These are phyloP conservation scores for Colletotrichum sp. DNA, from an alignment of 2,329 filamentous ascomycete genomes.

Conservation along the genomic window DNA sequence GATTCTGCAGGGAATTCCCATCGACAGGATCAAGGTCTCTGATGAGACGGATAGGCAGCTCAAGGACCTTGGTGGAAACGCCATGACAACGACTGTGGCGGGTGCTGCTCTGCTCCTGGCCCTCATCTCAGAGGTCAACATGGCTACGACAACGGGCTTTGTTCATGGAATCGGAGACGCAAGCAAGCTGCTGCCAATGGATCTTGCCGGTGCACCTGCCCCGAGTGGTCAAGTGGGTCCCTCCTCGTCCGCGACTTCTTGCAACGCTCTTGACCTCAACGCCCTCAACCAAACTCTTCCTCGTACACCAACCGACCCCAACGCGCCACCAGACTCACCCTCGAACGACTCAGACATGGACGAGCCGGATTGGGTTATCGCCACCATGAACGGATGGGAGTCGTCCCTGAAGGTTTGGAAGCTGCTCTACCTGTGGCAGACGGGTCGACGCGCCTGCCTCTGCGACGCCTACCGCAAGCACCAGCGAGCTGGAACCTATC, in stretches of 20 bases:
- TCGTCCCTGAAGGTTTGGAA: neutral
- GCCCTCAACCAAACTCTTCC: neutral
- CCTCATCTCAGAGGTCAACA: slow-evolving; percentile 45
- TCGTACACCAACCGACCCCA: neutral
- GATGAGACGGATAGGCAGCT: slow-evolving; percentile 66
- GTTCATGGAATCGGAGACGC: neutral
- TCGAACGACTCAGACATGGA: neutral
- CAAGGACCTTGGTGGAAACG: slow-evolving; percentile 77
- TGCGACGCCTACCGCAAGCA: slow-evolving; percentile 37
- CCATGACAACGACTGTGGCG: slow-evolving; percentile 78
- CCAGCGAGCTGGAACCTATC: slow-evolving; percentile 25
- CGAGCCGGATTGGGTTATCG: neutral
- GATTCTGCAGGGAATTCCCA: slow-evolving; percentile 70
- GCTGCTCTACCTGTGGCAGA: slow-evolving; percentile 16
- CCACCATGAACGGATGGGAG: neutral
- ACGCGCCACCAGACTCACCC: neutral
- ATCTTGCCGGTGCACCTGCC: neutral
- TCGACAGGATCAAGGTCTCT: slow-evolving; percentile 66
- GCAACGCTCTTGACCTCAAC: neutral
- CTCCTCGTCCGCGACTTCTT: neutral
- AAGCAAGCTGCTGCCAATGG: neutral
- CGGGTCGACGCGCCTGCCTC: slow-evolving; percentile 36
- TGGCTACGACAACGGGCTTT: neutral
- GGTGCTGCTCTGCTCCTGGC: slow-evolving; percentile 66
- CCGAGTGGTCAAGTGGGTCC: neutral